phyloP scores from a whole-genome alignment of 176 grass and related monocot species.

The Secale cereale region DNA sequence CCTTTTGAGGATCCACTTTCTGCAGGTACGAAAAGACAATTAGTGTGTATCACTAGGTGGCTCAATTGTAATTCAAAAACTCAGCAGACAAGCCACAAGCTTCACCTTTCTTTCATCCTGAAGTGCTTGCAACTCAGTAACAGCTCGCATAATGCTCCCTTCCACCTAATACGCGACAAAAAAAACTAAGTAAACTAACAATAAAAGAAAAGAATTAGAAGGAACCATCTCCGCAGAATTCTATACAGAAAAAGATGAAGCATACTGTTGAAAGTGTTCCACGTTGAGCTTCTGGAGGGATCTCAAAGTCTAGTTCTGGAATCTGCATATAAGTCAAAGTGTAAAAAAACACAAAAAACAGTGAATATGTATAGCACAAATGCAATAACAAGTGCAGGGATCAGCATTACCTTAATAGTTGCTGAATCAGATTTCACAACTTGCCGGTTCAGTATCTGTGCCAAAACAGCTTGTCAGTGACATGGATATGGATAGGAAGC shows the following conservation, averaged over 20 bases:
- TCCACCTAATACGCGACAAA: slow-evolving; percentile 54
- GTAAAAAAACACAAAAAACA: slow-evolving; percentile 22
- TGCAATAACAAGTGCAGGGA: background rate
- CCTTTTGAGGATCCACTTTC: slow-evolving; percentile 92
- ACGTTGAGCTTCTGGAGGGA: slow-evolving; percentile 90
- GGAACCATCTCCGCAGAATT: background rate
- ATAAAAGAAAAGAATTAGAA: background rate
- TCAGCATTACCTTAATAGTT: slow-evolving; percentile 72
- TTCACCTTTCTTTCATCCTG: slow-evolving; percentile 94
- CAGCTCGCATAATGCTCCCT: slow-evolving; percentile 74
- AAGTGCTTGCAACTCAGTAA: slow-evolving; percentile 69
- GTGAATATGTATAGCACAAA: background rate
- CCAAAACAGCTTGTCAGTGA: slow-evolving; percentile 23
- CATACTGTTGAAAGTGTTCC: slow-evolving; percentile 82
- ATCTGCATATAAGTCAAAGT: slow-evolving; percentile 49
- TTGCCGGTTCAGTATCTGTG: slow-evolving; percentile 86
- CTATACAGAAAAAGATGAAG: background rate
- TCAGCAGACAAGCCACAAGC: background rate
- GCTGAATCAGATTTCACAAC: slow-evolving; percentile 98
- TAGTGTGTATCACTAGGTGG: background rate
- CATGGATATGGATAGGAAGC: background rate
- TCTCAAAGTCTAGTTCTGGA: slow-evolving; percentile 93
- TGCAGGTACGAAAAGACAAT: slow-evolving; percentile 34
- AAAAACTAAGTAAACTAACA: background rate
- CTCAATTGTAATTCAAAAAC: slow-evolving; percentile 1